phyloP scores from a whole-genome alignment of 1,139 yeast species.

The Schwanniomyces etchellsii region DNA sequence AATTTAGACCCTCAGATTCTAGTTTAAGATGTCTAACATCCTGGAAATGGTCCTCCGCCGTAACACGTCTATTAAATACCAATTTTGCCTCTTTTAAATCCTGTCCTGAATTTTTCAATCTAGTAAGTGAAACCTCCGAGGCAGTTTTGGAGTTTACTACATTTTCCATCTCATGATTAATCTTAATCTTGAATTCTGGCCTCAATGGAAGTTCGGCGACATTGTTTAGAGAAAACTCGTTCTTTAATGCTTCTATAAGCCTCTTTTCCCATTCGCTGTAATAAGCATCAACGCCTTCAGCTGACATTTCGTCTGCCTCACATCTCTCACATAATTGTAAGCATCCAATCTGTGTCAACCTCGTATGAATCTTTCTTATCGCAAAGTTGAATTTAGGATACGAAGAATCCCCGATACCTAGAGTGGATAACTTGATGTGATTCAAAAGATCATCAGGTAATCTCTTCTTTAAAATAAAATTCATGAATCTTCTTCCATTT shows the following conservation, averaged over 20 bases:
- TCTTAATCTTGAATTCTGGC: conserved; percentile 30
- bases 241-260: conserved; percentile 37
- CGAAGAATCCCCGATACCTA: conserved; percentile 95
- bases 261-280: conserved; percentile 68
- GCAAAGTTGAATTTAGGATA: conserved; percentile 87
- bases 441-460: conserved; percentile 60
- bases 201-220: conserved; percentile 24
- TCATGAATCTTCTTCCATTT: conserved; percentile 70
- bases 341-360: conserved; percentile 81
- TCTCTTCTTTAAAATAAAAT: conserved; percentile 59
- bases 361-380: conserved; percentile 68
- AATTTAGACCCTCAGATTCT: conserved; percentile 28
- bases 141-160: conserved; percentile 6
- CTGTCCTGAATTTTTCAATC: conserved; percentile 8
- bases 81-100: conserved; percentile 36
- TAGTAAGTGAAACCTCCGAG: conserved; percentile 17
- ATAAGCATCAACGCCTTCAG: conserved; percentile 75
- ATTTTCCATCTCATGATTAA: conserved; percentile 19
- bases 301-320: conserved; percentile 83
- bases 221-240: neutral
- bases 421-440: conserved; percentile 60
- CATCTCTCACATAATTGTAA: conserved; percentile 64
- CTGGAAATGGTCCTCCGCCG: conserved; percentile 73
- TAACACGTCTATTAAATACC: conserved; percentile 50
- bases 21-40: conserved; percentile 72